Percentiles rank a stretch among this genome's conserved stretches.
Evolutionary conservation across 306 rosid genomes (phyloP).

Genomic region (Cucumis cinereus): DNA sequence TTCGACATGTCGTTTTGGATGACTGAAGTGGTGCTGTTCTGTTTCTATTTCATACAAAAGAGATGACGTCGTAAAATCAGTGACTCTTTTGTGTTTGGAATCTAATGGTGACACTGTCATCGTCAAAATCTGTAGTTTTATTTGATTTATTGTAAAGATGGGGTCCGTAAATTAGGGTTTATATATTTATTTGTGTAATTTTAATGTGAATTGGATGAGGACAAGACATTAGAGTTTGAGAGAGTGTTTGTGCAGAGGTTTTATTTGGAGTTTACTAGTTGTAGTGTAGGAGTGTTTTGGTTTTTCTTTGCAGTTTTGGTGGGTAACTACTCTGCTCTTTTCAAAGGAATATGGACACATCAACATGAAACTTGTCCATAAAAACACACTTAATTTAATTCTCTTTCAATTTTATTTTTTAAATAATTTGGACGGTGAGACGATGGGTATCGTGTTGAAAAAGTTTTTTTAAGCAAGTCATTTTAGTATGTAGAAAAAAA

Average conservation of each 20-base stretch:
- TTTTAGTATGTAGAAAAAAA: neutral
- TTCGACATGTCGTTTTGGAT: conserved; percentile 28
- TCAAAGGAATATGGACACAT: neutral
- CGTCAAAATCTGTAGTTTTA: too few species aligned
- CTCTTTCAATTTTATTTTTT: too few species aligned
- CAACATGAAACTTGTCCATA: neutral
- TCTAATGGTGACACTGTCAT: neutral
- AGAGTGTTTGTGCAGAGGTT: neutral
- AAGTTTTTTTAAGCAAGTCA: too few species aligned
- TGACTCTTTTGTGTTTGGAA: conserved; percentile 2
- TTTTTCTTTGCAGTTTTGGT: neutral
- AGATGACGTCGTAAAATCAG: conserved; percentile 22
- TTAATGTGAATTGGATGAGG: conserved; percentile 4
- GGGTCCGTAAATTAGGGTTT: conserved; percentile 18
- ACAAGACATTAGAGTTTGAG: conserved; percentile 17
- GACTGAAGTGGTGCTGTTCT: conserved; percentile 20
- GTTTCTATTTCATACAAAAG: neutral
- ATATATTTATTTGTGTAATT: neutral
- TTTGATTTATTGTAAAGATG: neutral
- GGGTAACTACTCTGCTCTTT: neutral
- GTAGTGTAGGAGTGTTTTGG: conserved; percentile 2
- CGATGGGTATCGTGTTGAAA: neutral
- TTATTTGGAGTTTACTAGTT: neutral
- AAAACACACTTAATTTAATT: too few species aligned
- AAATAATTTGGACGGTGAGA: neutral